Evolutionary conservation across 495 filamentous ascomycete species (phyloP), one percentile per base, ranked within the genome.

Genomic region (Amorphotheca resinae): DNA sequence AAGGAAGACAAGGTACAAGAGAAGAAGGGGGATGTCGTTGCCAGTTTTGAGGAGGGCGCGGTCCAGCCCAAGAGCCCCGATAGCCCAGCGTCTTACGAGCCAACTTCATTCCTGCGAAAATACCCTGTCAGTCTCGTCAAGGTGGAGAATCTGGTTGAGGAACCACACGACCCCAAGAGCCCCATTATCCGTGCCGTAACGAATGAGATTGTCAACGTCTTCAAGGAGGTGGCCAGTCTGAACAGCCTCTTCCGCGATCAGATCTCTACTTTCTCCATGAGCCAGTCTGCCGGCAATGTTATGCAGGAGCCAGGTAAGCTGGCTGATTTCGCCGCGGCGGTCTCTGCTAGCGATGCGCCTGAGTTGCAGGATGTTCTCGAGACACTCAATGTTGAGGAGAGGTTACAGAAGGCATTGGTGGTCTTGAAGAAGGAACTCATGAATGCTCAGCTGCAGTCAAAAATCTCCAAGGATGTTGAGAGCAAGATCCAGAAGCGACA

Each of bases 391-490:
- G 77, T 96, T 21, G 87, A 94, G 55, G 80, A 93, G 44, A 75
- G 93, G 55, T 69, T 96, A 59, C 79, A 80, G 52, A 95, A 95
- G 59, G 84, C 87, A 1, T 65, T 99, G 9, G 70, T 86, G 22
- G 86, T 96, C 3, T 65, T 99, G 39, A 99, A 96, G 66, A 95
- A 95, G 55, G 93, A 99, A 61, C 72, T 93, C 32, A 93, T 94
- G 79, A 99, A 96, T 46, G 91, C 91, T 3, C 84, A 99, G 57
- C 72, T 99, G 3, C 88, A 95, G 54, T 86, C 82, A 22, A 96
- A 95, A 69, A 99, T 99, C 34, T 86, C 85, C 33, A 96, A 95
- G 64, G 91, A 99, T 57, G 91, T 99, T 17, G 93, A 99, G 60
- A 82, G 72, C 48, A 95, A 94, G 65, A 99, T 99, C 45, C 88